Evolutionary conservation across 169 alveolate species (phyloP).

Genomic region (Eimeria zaria): DNA sequence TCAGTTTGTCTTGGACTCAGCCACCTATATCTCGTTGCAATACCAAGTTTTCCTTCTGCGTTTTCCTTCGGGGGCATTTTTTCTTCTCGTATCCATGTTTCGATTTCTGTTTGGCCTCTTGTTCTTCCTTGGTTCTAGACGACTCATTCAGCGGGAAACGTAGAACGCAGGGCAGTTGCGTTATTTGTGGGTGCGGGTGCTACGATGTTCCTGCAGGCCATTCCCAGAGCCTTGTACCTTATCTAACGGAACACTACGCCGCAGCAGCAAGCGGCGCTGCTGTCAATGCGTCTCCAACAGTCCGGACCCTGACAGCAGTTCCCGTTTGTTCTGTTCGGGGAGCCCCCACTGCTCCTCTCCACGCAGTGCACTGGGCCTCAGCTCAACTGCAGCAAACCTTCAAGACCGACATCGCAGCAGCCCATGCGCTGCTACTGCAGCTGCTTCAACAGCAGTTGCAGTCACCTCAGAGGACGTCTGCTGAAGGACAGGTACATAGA

Average conservation of each 20-base stretch:
- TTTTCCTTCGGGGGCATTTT: not conserved
- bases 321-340: slow-evolving; percentile 98
- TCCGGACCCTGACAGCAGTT: slow-evolving; percentile 90
- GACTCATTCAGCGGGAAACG: not conserved
- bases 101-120: not conserved
- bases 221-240: slow-evolving; percentile 97
- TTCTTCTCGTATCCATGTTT: not conserved
- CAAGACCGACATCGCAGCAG: slow-evolving; percentile 47
- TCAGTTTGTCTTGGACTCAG: not conserved
- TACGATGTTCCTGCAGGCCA: slow-evolving; percentile 80
- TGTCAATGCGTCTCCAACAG: slow-evolving; percentile 8
- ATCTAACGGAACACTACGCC: slow-evolving; percentile 98
- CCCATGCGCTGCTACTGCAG: slow-evolving; percentile 55
- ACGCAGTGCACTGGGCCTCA: slow-evolving; percentile 99
- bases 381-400: slow-evolving; percentile 88
- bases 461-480: not conserved
- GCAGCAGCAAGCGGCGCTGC: slow-evolving; percentile 99
- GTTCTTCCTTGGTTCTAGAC: not conserved
- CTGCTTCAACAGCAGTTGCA: slow-evolving; percentile 14
- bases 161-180: not conserved
- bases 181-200: not conserved
- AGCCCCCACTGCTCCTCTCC: slow-evolving; percentile 99
- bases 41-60: not conserved
- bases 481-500: not conserved
- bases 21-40: not conserved